Evolutionary conservation across 192 early-diverging fungal species (phyloP).

Genomic region (Umbelopsis sp.): DNA sequence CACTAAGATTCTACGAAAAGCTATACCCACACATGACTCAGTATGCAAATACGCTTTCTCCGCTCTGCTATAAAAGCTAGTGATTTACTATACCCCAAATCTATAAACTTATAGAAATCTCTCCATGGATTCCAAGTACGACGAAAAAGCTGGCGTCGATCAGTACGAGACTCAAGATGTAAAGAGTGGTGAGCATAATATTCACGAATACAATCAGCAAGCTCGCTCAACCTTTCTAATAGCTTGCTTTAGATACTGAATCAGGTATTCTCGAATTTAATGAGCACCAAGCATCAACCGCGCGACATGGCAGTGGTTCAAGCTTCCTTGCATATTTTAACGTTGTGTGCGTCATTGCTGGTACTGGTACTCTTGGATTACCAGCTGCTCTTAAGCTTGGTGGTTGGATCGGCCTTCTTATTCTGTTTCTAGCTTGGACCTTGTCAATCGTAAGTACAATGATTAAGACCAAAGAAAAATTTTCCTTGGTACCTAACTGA

Average conservation of each 20-base stretch:
- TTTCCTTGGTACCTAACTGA: neutral
- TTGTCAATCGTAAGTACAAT: conserved; percentile 23
- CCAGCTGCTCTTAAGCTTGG: conserved; percentile 77
- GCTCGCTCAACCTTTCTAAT: neutral
- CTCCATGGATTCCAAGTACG: neutral
- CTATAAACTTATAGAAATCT: neutral
- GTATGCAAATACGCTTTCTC: conserved; percentile 13
- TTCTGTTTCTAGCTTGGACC: conserved; percentile 33
- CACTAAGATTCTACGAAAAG: conserved; percentile 4
- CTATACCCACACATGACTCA: conserved; percentile 23
- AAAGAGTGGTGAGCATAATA: neutral
- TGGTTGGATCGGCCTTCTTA: conserved; percentile 52
- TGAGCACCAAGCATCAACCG: neutral
- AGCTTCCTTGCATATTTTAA: conserved; percentile 59
- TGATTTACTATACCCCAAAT: neutral
- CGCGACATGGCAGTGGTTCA: conserved; percentile 34
- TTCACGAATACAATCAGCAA: neutral
- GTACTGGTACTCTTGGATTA: conserved; percentile 84
- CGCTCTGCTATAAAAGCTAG: neutral
- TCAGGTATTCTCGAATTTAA: neutral
- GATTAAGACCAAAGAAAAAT: neutral
- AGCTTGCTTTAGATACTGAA: neutral
- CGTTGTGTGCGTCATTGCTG: conserved; percentile 76
- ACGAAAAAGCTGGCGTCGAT: neutral
- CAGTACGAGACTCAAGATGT: neutral